Conservation (phyloP, 2,329 filamentous ascomycete genomes). For the Colletotrichum lini region DNA sequence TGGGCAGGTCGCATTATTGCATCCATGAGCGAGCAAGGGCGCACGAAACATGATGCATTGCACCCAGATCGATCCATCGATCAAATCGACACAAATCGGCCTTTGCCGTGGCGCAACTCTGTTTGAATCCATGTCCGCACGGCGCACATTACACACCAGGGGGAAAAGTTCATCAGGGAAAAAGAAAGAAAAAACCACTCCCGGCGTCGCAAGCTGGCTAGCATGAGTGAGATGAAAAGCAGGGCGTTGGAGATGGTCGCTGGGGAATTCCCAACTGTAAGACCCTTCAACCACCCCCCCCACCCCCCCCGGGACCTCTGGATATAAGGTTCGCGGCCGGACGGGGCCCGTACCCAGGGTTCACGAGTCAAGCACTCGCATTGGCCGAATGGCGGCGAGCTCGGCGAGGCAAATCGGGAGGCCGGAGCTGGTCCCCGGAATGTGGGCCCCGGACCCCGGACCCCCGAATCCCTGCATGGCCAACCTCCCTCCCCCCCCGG, state of each 20-base stretch:
- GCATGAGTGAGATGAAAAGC: conserved; percentile 13
- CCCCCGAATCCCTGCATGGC: conserved; percentile 10
- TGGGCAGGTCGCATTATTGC: neutral
- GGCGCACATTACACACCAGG: neutral
- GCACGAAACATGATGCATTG: neutral
- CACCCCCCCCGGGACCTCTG: too few relatives aligned
- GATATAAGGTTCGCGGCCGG: conserved; percentile 18
- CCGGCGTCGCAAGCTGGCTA: conserved; percentile 2
- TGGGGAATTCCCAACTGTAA: neutral
- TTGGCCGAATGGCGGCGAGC: neutral
- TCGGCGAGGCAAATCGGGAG: conserved; percentile 10
- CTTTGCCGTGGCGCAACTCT: neutral
- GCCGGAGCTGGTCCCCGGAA: conserved; percentile 1
- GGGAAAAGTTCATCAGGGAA: too few relatives aligned
- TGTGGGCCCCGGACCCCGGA: conserved; percentile 10
- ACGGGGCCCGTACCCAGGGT: conserved; percentile 15
- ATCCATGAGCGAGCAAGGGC: neutral
- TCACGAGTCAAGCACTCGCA: conserved; percentile 25
- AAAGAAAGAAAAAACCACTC: too few relatives aligned
- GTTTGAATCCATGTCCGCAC: neutral
- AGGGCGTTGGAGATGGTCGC: conserved; percentile 5
- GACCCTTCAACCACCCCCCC: neutral
- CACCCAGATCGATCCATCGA: conserved; percentile 1
- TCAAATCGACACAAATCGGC: neutral
- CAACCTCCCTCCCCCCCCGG: neutral